Conservation (phyloP, 371 early-diverging fungal species). For the Syncephalastrum sp. region DNA sequence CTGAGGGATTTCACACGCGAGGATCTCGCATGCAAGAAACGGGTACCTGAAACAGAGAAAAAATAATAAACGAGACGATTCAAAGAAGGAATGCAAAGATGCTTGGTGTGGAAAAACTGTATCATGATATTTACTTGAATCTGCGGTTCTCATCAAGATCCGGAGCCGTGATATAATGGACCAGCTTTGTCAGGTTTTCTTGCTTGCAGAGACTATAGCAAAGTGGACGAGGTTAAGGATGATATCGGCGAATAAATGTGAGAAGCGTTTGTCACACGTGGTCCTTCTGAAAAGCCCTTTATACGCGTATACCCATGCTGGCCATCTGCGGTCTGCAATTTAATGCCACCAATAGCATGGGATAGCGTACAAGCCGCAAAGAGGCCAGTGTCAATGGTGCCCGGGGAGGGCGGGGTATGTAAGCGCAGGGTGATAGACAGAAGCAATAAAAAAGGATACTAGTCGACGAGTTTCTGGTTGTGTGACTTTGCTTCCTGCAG, state of each 20-base stretch:
- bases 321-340: no score
- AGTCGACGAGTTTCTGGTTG: slow-evolving; percentile 78
- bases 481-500: slow-evolving; percentile 85
- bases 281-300: no score
- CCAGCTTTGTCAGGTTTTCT: slow-evolving; percentile 20
- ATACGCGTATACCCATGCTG: no score
- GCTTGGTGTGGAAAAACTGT: no score
- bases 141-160: slow-evolving; percentile 27
- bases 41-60: slow-evolving; percentile 59
- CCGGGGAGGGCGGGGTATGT: neutral
- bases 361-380: no score
- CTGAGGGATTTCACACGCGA: slow-evolving; percentile 83
- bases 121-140: slow-evolving; percentile 23
- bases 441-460: slow-evolving; percentile 54
- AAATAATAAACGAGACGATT: neutral
- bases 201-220: slow-evolving; percentile 27
- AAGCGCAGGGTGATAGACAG: neutral
- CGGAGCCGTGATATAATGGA: slow-evolving; percentile 63
- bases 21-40: slow-evolving; percentile 81
- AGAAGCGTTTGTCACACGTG: neutral
- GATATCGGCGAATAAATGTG: neutral
- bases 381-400: no score
- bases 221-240: slow-evolving; percentile 9
- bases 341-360: no score
- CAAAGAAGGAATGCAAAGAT: neutral